A percentile compares a stretch with the other conserved stretches of the same genome.
phyloP scores from a whole-genome alignment of 768 basidiomycete genomes.

The Termitomyces sp. region DNA sequence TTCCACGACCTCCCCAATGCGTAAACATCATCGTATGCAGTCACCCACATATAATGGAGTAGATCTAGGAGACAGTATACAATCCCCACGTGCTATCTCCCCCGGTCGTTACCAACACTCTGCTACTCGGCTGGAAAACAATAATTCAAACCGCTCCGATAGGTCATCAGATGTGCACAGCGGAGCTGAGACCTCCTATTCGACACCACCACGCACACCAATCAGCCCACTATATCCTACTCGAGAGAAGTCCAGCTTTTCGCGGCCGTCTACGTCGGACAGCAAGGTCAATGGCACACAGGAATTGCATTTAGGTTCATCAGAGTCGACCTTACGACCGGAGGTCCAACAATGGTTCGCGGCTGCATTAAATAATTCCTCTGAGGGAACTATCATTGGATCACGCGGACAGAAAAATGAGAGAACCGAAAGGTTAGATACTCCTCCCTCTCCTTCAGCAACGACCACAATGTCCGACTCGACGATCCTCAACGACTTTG shows the following conservation, averaged over 20 bases:
- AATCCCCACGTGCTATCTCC: constrained; percentile 37
- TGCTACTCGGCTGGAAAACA: constrained; percentile 28
- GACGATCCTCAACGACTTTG: constrained; percentile 16
- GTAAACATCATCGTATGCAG: constrained; percentile 28
- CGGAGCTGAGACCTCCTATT: constrained; percentile 39
- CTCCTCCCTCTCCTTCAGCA: constrained; percentile 22
- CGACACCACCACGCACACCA: constrained; percentile 61
- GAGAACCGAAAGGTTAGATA: constrained; percentile 1
- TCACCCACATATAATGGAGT: constrained; percentile 35
- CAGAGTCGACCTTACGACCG: constrained; percentile 27
- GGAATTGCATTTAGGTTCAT: constrained; percentile 13
- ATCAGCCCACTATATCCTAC: constrained; percentile 42
- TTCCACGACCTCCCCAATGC: constrained; percentile 35
- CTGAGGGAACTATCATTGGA: constrained; percentile 23
- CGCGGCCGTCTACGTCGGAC: constrained; percentile 24
- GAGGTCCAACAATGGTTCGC: constrained; percentile 27
- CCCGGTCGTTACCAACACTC: constrained; percentile 32
- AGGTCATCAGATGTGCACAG: constrained; percentile 33
- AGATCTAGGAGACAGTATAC: constrained; percentile 32
- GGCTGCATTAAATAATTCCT: constrained; percentile 16
- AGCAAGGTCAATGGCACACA: constrained; percentile 16
- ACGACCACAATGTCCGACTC: constrained; percentile 14
- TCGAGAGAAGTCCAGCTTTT: constrained; percentile 25
- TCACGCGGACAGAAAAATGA: constrained; percentile 3
- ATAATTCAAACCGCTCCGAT: constrained; percentile 29